Evolutionary conservation across 345 rosid species (phyloP).

Genomic region (Eucalyptus polyanthemos): DNA sequence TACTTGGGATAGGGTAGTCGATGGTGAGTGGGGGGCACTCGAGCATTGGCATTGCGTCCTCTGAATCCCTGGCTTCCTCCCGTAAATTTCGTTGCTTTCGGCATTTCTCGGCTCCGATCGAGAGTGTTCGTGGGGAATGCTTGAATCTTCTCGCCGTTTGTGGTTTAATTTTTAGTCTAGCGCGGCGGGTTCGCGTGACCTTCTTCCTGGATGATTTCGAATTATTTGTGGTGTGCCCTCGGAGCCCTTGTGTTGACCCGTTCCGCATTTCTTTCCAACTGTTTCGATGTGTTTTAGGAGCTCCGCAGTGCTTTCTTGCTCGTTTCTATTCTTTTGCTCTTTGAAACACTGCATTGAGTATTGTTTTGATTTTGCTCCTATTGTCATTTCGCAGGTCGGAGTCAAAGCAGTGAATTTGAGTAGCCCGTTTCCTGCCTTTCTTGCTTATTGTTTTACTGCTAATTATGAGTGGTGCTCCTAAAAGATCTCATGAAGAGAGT

Average conservation of each 20-base stretch:
- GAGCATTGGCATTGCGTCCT: background rate
- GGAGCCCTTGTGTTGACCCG: background rate
- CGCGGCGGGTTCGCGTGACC: background rate
- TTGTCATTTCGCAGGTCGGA: background rate
- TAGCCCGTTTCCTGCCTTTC: background rate
- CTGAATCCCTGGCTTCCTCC: background rate
- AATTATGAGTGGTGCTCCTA: constrained; percentile 65
- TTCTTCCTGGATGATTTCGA: background rate
- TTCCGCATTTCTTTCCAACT: background rate
- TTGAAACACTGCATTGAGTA: background rate
- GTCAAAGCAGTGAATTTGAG: background rate
- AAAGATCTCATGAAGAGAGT: constrained; percentile 80
- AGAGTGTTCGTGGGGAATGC: background rate
- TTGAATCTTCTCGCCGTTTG: background rate
- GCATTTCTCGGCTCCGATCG: background rate
- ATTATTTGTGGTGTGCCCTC: background rate
- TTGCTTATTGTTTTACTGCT: background rate
- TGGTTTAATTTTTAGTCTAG: background rate
- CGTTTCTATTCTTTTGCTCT: background rate
- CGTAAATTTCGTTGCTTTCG: background rate
- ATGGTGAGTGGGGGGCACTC: background rate
- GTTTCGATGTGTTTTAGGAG: background rate
- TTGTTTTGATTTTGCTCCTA: background rate
- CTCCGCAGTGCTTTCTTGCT: background rate
- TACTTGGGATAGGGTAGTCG: background rate